These are phyloP conservation scores for Fomitopsis schrenkii DNA, from an alignment of 1,284 basidiomycete genomes.

Conservation along the genomic window DNA sequence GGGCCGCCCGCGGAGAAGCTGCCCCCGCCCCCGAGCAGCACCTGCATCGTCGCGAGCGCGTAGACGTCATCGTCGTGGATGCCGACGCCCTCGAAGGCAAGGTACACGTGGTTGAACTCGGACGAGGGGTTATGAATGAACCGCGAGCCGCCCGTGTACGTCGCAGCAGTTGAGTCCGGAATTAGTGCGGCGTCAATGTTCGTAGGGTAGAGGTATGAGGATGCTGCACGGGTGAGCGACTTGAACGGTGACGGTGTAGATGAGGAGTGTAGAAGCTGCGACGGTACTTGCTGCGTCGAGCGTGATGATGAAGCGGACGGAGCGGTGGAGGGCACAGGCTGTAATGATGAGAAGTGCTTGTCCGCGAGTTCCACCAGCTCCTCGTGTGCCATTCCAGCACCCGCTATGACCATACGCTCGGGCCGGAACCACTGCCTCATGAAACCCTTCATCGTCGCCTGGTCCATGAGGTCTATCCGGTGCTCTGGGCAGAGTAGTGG, in stretches of 20 bases:
- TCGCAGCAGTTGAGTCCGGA: constrained; percentile 33
- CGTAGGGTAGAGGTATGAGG: constrained; percentile 62
- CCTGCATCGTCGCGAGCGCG: constrained; percentile 91
- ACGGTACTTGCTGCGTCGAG: constrained; percentile 16
- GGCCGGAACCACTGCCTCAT: constrained; percentile 88
- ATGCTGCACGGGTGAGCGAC: constrained; percentile 66
- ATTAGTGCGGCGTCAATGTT: constrained; percentile 32
- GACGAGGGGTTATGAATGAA: constrained; percentile 67
- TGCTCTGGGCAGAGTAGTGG: constrained; percentile 87
- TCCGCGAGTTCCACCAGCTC: constrained; percentile 83
- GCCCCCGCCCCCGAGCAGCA: constrained; percentile 92
- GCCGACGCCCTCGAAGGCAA: constrained; percentile 90
- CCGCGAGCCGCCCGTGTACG: constrained; percentile 84
- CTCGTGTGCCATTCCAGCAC: constrained; percentile 89
- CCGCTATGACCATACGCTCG: constrained; percentile 92
- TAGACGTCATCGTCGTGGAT: constrained; percentile 96
- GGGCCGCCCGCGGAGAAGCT: constrained; percentile 96
- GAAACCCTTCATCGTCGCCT: constrained; percentile 59
- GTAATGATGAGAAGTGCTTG: constrained; percentile 79
- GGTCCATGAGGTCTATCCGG: constrained; percentile 70
- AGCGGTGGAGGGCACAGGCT: constrained; percentile 31
- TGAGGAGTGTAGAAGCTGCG: constrained; percentile 46
- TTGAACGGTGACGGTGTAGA: constrained; percentile 53
- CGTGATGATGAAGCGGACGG: constrained; percentile 29
- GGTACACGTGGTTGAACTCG: constrained; percentile 92